Conservation (phyloP, 2,329 filamentous ascomycete genomes). For the Colletotrichum tofieldiae region DNA sequence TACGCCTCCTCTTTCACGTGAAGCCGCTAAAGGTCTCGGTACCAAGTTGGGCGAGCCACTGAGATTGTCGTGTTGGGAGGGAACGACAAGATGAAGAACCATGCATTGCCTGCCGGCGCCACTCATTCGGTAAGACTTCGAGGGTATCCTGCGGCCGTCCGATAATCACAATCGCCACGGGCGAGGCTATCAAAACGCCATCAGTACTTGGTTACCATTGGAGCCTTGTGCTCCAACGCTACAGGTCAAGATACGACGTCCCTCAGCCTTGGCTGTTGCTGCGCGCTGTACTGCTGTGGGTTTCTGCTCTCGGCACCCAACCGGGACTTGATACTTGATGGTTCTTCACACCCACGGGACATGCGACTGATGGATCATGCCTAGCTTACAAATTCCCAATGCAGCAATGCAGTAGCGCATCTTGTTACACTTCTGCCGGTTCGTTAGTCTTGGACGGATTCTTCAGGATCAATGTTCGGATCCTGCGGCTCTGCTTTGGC, state of each 20-base stretch:
- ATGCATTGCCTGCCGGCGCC: conserved; percentile 5
- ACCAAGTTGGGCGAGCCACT: conserved; percentile 3
- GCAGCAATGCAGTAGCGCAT: background rate
- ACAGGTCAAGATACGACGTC: conserved; percentile 36
- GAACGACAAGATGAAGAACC: background rate
- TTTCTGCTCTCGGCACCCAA: conserved; percentile 1
- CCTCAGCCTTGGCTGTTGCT: conserved; percentile 25
- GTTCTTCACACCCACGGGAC: background rate
- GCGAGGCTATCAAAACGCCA: conserved; percentile 10
- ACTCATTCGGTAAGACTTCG: background rate
- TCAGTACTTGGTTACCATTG: background rate
- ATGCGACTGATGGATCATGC: conserved; percentile 27
- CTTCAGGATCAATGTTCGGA: conserved; percentile 1
- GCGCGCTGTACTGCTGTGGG: background rate
- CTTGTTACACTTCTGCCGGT: background rate
- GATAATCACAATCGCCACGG: background rate
- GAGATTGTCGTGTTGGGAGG: background rate
- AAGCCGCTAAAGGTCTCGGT: background rate
- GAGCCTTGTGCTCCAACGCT: conserved; percentile 13
- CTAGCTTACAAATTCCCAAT: conserved; percentile 14
- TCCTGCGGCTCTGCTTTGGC: conserved; percentile 11
- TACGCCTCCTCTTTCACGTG: background rate
- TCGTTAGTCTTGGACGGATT: too few relatives aligned
- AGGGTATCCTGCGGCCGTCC: background rate
- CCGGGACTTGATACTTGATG: conserved; percentile 6